Conservation (phyloP, 495 filamentous ascomycete species). For the Lophiotrema nucula region DNA sequence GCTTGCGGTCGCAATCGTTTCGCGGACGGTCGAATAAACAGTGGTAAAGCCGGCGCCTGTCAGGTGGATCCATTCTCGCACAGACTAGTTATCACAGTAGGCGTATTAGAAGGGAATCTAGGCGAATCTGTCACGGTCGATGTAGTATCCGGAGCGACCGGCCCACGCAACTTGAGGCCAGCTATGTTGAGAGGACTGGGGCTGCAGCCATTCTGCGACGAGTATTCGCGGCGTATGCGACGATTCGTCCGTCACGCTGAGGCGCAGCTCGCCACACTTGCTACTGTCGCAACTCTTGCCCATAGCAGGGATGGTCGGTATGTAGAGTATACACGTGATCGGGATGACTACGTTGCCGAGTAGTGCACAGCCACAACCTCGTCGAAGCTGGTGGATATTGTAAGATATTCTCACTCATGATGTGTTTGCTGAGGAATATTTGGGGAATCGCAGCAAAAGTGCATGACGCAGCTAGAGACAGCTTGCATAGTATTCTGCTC, state of each 20-base stretch:
- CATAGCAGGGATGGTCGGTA: not conserved
- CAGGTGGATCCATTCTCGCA: slow-evolving; percentile 22
- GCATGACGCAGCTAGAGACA: slow-evolving; percentile 24
- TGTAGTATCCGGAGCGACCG: not conserved
- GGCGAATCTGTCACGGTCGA: not conserved
- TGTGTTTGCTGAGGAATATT: slow-evolving; percentile 14
- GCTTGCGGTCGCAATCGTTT: slow-evolving; percentile 13
- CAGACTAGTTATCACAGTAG: not conserved
- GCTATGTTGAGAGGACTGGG: no score
- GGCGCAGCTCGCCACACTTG: slow-evolving; percentile 14
- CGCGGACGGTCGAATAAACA: slow-evolving; percentile 15
- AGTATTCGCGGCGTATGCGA: not conserved
- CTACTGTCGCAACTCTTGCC: not conserved
- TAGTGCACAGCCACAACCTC: slow-evolving; percentile 23
- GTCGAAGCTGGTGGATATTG: not conserved
- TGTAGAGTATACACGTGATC: slow-evolving; percentile 1
- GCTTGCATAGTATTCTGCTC: slow-evolving; percentile 20
- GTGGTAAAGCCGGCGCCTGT: slow-evolving; percentile 8
- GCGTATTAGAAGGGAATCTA: not conserved
- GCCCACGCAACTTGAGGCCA: slow-evolving; percentile 2
- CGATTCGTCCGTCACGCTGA: slow-evolving; percentile 16
- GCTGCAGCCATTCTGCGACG: no score
- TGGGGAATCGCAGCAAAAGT: slow-evolving; percentile 12
- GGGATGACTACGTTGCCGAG: slow-evolving; percentile 4
- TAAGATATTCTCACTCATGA: slow-evolving; percentile 3